Evolutionary conservation across 148 eudicot genomes (phyloP).

Genomic region (Chenopodium album): DNA sequence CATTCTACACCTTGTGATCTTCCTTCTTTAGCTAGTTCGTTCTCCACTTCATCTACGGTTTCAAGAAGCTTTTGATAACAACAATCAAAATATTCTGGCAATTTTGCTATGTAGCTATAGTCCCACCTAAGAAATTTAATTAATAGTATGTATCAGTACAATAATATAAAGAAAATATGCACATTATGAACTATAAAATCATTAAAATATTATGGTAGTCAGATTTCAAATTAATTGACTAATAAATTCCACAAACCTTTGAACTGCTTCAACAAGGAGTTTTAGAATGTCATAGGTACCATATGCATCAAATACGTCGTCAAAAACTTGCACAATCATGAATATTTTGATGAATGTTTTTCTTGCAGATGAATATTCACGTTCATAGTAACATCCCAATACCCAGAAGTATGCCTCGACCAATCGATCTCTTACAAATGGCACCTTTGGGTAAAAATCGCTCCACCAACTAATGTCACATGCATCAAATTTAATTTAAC

Average conservation of each 20-base stretch:
- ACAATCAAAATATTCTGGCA: slow-evolving; percentile 41
- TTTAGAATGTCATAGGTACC: slow-evolving; percentile 42
- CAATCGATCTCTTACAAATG: slow-evolving; percentile 40
- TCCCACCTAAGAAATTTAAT: slow-evolving; percentile 40
- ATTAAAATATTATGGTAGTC: too few relatives aligned
- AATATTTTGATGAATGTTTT: slow-evolving; percentile 20
- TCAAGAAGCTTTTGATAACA: slow-evolving; percentile 28
- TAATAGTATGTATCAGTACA: too few relatives aligned
- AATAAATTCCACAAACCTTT: slow-evolving; percentile 26
- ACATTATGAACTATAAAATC: too few relatives aligned
- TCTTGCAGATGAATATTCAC: slow-evolving; percentile 33
- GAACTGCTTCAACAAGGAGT: slow-evolving; percentile 30
- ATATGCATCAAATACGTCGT: slow-evolving; percentile 50
- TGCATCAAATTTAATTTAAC: too few relatives aligned
- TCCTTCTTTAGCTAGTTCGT: slow-evolving; percentile 34
- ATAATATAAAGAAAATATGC: too few relatives aligned
- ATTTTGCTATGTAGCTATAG: slow-evolving; percentile 20
- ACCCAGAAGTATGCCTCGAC: slow-evolving; percentile 43
- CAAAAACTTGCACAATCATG: slow-evolving; percentile 16
- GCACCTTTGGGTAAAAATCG: slow-evolving; percentile 18
- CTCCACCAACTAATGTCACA: slow-evolving; percentile 46
- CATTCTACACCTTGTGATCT: slow-evolving; percentile 20
- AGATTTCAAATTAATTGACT: too few relatives aligned
- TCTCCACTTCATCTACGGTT: slow-evolving; percentile 36
- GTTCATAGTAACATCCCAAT: slow-evolving; percentile 30